Percentiles rank a stretch among this genome's conserved stretches.
Evolutionary conservation across 257 asterid species (phyloP).

Genomic region (Craterostigma plantagineum): DNA sequence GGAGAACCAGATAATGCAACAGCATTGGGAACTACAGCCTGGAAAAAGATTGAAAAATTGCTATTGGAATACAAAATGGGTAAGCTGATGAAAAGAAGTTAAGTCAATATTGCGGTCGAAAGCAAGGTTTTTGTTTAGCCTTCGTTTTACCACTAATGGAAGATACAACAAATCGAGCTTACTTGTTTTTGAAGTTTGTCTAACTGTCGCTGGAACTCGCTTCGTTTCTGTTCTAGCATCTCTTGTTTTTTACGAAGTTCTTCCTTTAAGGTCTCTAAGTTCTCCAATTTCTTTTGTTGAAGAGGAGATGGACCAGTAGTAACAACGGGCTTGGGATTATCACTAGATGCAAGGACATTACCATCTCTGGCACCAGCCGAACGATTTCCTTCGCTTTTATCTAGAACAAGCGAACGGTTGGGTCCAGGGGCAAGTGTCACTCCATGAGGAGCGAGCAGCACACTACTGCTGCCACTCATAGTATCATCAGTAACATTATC

Average conservation of each 20-base stretch:
- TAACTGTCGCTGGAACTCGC: conserved; percentile 55
- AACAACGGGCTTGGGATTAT: conserved; percentile 21
- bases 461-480: conserved; percentile 18
- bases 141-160: too few species aligned
- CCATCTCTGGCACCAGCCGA: conserved; percentile 21
- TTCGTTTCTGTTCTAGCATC: conserved; percentile 88
- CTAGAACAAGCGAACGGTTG: conserved; percentile 18
- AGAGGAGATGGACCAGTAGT: conserved; percentile 34
- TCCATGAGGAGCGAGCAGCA: conserved; percentile 15
- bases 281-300: conserved; percentile 64
- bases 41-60: conserved; percentile 15
- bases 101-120: conserved; percentile 4
- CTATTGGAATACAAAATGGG: conserved; percentile 2
- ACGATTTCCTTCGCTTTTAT: conserved; percentile 38
- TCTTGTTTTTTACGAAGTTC: conserved; percentile 94
- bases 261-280: conserved; percentile 74
- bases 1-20: conserved; percentile 25
- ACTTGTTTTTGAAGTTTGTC: conserved; percentile 80
- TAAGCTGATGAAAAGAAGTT: conserved; percentile 1
- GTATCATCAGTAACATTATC: conserved; percentile 60
- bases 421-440: conserved; percentile 14
- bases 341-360: conserved; percentile 14
- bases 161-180: conserved; percentile 6
- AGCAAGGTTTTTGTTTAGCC: not conserved
- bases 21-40: conserved; percentile 53